Conservation (phyloP, 305 asterid species). For the Solanum hybrid region DNA sequence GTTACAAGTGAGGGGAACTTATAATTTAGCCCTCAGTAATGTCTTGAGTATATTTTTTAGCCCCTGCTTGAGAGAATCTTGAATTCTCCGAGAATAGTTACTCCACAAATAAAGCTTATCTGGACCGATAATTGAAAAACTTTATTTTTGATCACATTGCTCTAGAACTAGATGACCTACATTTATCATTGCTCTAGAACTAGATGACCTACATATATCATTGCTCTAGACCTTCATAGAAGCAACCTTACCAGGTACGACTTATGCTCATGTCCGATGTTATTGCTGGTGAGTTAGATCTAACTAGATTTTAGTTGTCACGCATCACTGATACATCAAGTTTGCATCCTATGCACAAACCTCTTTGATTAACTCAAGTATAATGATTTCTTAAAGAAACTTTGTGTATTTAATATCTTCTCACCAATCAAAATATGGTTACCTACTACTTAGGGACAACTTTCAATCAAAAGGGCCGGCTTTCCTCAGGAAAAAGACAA, state of each 20-base stretch:
- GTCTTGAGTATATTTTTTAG: neutral
- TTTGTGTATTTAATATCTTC: neutral
- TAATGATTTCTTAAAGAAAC: neutral
- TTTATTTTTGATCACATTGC: neutral
- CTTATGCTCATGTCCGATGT: neutral
- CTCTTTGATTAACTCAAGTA: neutral
- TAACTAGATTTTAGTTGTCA: neutral
- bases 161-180: neutral
- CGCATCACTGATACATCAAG: neutral
- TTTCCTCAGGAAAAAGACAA: neutral
- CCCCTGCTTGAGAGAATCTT: neutral
- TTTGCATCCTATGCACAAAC: neutral
- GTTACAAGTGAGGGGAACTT: neutral
- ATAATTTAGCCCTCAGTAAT: neutral
- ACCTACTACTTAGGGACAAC: neutral
- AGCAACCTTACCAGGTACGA: neutral
- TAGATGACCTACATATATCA: no score
- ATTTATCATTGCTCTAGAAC: no score
- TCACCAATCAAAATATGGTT: neutral
- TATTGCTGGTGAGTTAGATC: neutral
- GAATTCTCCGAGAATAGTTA: neutral
- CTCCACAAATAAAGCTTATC: neutral
- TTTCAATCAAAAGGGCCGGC: neutral
- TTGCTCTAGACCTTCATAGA: neutral
- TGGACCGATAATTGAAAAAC: neutral